These are phyloP conservation scores for Aspergillus ochraceus DNA, from an alignment of 2,329 filamentous ascomycete genomes.

Conservation along the genomic window DNA sequence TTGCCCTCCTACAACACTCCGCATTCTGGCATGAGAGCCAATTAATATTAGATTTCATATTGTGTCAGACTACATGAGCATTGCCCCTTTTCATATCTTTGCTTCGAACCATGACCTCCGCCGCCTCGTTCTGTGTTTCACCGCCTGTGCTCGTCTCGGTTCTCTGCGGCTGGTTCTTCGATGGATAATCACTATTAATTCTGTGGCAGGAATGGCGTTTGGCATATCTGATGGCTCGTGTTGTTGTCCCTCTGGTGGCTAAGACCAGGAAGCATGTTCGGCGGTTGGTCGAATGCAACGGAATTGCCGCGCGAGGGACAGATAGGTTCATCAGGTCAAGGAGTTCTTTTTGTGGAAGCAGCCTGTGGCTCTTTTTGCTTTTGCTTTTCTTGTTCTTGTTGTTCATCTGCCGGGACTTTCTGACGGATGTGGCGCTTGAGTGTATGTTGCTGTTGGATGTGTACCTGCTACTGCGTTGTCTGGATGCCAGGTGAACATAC, in stretches of 20 bases:
- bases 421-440: not conserved
- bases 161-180: constrained; percentile 6
- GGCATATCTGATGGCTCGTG: not conserved
- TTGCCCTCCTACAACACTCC: constrained; percentile 16
- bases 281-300: not conserved
- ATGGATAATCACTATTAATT: constrained; percentile 14
- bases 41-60: constrained; percentile 28
- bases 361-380: not conserved
- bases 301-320: not conserved
- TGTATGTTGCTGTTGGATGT: not conserved
- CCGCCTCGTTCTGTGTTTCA: not conserved
- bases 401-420: not conserved
- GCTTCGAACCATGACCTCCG: constrained; percentile 6
- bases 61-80: constrained; percentile 24
- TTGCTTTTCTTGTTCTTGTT: not conserved
- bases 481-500: not conserved
- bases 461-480: not conserved
- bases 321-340: not conserved
- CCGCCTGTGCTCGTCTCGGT: constrained; percentile 4
- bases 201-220: constrained; percentile 16
- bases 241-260: not conserved
- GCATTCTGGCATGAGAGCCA: constrained; percentile 24
- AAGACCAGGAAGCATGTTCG: not conserved
- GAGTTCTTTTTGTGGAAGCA: not conserved
- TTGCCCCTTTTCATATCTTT: constrained; percentile 11